A percentile compares a stretch with the other conserved stretches of the same genome.
Conservation (phyloP, 2,329 filamentous ascomycete genomes). For the Phialemonium atrogriseum region DNA sequence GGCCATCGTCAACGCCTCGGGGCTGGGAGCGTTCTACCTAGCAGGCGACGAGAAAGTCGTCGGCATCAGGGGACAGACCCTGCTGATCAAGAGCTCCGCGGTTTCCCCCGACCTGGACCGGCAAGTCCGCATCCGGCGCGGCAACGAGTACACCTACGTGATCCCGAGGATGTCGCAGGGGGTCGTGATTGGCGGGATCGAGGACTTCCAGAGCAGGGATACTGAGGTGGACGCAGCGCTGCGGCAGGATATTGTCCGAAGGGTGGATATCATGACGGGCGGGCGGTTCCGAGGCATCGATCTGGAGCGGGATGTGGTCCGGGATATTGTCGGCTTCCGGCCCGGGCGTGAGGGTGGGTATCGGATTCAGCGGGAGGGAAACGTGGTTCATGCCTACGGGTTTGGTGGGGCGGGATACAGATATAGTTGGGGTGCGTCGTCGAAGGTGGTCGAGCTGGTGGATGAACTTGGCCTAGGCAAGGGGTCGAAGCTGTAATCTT, state of each 20-base stretch:
- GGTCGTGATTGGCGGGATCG: neutral
- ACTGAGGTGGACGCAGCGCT: neutral
- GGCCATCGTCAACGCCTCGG: neutral
- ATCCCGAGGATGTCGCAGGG: neutral
- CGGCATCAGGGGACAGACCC: neutral
- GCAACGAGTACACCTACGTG: neutral
- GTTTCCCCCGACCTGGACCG: neutral
- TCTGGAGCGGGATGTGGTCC: constrained; percentile 1
- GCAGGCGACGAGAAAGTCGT: neutral
- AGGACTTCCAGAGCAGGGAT: neutral
- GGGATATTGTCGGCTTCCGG: constrained; percentile 2
- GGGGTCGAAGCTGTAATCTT: too few species aligned
- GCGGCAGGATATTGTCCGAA: neutral
- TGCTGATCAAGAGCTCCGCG: neutral
- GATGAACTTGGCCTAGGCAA: too few species aligned
- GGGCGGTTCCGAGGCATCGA: neutral
- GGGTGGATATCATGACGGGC: neutral
- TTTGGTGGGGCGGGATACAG: neutral
- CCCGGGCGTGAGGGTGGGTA: neutral
- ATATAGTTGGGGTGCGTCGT: neutral
- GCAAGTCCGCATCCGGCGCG: neutral
- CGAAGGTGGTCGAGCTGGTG: neutral
- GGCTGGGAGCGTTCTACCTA: neutral
- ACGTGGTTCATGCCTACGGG: constrained; percentile 1
- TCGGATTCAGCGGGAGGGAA: neutral